Evolutionary conservation across 768 basidiomycete genomes (phyloP), one percentile per base, ranked within the genome.

Genomic region (Naganishia antarctica): DNA sequence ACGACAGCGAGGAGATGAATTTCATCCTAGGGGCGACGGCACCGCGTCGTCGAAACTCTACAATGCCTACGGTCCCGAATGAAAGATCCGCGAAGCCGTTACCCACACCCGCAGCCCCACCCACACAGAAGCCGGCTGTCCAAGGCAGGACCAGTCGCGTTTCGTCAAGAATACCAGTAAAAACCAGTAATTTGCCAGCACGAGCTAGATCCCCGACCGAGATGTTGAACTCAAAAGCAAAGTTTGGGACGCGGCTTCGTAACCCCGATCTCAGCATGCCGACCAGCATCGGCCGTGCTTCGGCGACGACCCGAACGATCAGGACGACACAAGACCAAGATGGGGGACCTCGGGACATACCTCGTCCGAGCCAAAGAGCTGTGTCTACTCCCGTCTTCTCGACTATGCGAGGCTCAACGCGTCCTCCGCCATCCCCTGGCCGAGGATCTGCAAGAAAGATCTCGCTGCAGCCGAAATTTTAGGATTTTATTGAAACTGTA

Each of bases 131-230:
- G n/a, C 18, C 13, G 11, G 12, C 28, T 8, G 13, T 31, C 5
- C n/a, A 28, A 21, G 16, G 15, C 6, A 34, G 53, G 13, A 57
- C 53, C 18, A 34, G 32, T 18, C 32, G 53, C 9, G 37, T 57
- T 4, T 57, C 53, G 4, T 57, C 53, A 8, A 41, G 53, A 57
- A 23, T 29, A 21, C 16, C 53, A 18, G 9, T 21, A 11, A 40
- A 40, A 37, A 16, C 43, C 18, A 44, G 34, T 21, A 57, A 6
- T 16, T 23, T 40, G 21, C 53, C 53, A 23, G 15, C 13, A 26
- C 53, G 53, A 57, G 53, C 53, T 37, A 34, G 53, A 23, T 57
- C 53, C 6, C 53, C 53, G n/a, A 57, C 53, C 34, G 53, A 57
- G 15, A 57, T 57, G 53, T n/a, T 57, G 18, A 57, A 57, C 40